Evolutionary conservation across 345 rosid species (phyloP), one percentile per base, ranked within the genome.

Genomic region (Gossypium longicalyx): DNA sequence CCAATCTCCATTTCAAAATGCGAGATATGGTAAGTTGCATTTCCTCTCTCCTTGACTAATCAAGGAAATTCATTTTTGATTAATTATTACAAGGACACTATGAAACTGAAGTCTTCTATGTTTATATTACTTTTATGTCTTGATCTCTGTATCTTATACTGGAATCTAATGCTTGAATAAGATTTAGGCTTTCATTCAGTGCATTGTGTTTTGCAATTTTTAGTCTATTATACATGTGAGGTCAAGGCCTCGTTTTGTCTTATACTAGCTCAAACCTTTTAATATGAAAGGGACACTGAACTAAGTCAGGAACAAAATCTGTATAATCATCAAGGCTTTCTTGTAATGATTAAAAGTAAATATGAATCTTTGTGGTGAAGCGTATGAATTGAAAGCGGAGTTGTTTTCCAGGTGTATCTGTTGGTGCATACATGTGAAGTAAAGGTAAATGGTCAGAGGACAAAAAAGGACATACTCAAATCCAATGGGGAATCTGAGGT

Each of bases 1-100:
- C 84, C 73, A 84, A 84, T 78, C 89, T 96, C 34, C 95, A 91
- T 85, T 83, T 84, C 82, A 91, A 86, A 78, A 90, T 87, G 90
- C 83, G 86, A 71, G 97, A 91, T 71, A 87, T 89, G 91, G 97
- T 91, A 85, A 79, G 79, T 72, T 71, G 12, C 59, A 4, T 23
- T 34, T 48, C 25, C 16, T 51, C 45, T 19, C 41, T 41, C 48
- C 53, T 56, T 48, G 52, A 16, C 16, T 44, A 12, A 27, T 38
- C 16, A 12, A 47, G 13, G 12, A 47, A 47, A 10, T 9, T 34
- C 20, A 25, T 57, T 48, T 61, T 43, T 67, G 9, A n/a, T 19
- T 23, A 34, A 43, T 29, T 57, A 22, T 22, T 22, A 22, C 61
- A 56, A 29, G 13, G 52, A 53, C 25, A 9, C 43, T 63, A 16